Evolutionary conservation across 768 basidiomycete genomes (phyloP).

Genomic region (Lactarius indigo): DNA sequence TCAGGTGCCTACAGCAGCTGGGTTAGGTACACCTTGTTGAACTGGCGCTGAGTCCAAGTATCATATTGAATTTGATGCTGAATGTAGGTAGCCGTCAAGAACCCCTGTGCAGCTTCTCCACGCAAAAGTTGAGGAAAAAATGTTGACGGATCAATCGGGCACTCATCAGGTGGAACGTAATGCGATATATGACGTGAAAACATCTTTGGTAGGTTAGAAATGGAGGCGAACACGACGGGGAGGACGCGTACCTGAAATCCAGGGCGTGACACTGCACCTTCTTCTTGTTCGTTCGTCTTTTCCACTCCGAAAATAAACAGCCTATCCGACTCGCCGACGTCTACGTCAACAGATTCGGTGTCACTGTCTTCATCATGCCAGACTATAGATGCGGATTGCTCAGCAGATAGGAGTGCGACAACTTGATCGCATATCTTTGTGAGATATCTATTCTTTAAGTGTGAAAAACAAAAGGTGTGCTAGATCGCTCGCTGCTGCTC

Average conservation of each 20-base stretch:
- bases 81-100: constrained; percentile 18
- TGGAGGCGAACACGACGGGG: too few species aligned
- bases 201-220: neutral
- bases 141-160: neutral
- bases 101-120: constrained; percentile 26
- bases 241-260: constrained; percentile 44
- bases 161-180: neutral
- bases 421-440: constrained; percentile 58
- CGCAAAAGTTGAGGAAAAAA: neutral
- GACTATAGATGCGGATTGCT: constrained; percentile 43
- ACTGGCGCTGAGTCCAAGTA: neutral
- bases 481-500: constrained; percentile 7
- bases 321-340: constrained; percentile 43
- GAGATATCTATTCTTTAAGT: constrained; percentile 44
- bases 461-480: neutral
- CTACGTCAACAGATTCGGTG: constrained; percentile 33
- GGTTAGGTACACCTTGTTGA: neutral
- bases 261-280: constrained; percentile 39
- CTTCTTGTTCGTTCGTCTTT: constrained; percentile 54
- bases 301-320: constrained; percentile 52
- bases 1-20: neutral
- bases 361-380: constrained; percentile 38
- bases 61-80: neutral
- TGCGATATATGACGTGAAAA: neutral
- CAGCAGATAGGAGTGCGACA: constrained; percentile 46